Percentiles rank a stretch among this genome's conserved stretches.
These are phyloP conservation scores for Leccinum longicurvipes DNA, from an alignment of 768 basidiomycete species.

Conservation along the genomic window DNA sequence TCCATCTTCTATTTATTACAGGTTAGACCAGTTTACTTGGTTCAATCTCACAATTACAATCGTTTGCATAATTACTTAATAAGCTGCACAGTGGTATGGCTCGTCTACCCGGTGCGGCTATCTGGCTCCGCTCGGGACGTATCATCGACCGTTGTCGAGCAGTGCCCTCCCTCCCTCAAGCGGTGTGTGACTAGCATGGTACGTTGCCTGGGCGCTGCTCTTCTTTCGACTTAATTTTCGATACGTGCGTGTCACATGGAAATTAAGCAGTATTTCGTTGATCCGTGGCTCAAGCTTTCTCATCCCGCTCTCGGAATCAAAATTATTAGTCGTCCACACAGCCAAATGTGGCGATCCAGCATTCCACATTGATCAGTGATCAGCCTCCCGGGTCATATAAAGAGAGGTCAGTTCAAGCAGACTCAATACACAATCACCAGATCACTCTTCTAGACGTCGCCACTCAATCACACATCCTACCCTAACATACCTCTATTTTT, in stretches of 20 bases:
- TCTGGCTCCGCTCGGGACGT: slow-evolving; percentile 1
- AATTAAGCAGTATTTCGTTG: not conserved
- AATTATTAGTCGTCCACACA: not conserved
- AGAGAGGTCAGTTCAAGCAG: slow-evolving; percentile 9
- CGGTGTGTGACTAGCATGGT: not conserved
- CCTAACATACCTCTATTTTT: not conserved
- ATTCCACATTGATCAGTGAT: not conserved
- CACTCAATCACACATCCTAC: not conserved
- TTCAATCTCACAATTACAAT: too few species aligned
- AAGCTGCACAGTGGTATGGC: too few species aligned
- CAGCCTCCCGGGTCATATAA: slow-evolving; percentile 16
- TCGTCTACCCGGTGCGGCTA: not conserved
- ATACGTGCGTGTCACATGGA: slow-evolving; percentile 7
- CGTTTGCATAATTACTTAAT: too few species aligned
- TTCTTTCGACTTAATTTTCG: slow-evolving; percentile 3
- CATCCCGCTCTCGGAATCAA: not conserved
- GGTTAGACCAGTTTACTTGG: not conserved
- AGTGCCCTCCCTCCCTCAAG: not conserved
- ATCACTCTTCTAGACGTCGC: not conserved
- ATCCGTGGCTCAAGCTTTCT: not conserved
- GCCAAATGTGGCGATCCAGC: not conserved
- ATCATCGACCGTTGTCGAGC: not conserved
- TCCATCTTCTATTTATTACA: not conserved
- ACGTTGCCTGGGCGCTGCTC: not conserved
- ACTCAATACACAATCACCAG: not conserved